Evolutionary conservation across 2,329 filamentous ascomycete genomes (phyloP).

Genomic region (Metarhizium sp.): DNA sequence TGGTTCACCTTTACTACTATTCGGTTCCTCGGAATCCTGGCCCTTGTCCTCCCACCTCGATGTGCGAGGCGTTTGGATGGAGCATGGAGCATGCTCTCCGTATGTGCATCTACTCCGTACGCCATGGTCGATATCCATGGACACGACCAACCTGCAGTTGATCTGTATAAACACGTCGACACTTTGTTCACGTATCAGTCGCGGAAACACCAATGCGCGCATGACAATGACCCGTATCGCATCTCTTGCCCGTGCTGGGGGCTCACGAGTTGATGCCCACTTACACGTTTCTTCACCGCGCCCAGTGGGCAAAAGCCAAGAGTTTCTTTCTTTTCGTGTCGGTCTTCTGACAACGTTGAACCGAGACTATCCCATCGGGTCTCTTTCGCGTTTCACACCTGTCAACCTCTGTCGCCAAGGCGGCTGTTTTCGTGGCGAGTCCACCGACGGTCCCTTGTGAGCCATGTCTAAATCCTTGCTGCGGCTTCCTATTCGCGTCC

Average conservation of each 20-base stretch:
- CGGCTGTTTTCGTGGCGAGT: neutral
- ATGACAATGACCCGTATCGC: neutral
- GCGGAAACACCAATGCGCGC: neutral
- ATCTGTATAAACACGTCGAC: neutral
- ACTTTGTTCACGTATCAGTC: neutral
- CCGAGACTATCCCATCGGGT: neutral
- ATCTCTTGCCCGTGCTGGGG: neutral
- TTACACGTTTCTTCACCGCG: neutral
- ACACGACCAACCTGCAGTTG: neutral
- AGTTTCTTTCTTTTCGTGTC: too few relatives aligned
- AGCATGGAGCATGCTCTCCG: too few relatives aligned
- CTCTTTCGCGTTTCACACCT: constrained; percentile 6
- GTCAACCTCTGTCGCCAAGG: neutral
- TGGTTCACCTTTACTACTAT: neutral
- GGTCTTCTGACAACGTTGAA: too few relatives aligned
- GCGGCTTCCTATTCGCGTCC: neutral
- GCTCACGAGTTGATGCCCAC: neutral
- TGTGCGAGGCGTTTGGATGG: too few relatives aligned
- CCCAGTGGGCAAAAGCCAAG: neutral
- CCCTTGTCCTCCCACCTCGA: neutral
- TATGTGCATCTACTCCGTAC: too few relatives aligned
- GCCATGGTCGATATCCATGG: neutral
- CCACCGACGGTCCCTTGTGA: neutral
- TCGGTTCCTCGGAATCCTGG: neutral
- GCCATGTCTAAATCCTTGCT: neutral